Evolutionary conservation across 257 asterid species (phyloP).

Genomic region (Linderniella brevidens): DNA sequence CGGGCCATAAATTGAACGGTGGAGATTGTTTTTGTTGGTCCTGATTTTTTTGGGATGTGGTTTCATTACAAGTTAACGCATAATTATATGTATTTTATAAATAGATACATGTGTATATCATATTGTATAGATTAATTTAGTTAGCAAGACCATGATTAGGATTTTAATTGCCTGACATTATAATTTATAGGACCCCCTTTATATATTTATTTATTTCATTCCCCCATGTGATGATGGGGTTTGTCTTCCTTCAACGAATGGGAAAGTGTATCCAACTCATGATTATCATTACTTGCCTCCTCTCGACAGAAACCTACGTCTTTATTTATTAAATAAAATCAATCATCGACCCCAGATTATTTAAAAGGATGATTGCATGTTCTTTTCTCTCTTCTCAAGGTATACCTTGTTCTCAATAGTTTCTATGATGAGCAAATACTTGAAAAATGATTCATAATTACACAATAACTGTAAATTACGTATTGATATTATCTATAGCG

Average conservation of each 20-base stretch:
- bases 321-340: conserved; percentile 1
- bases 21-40: conserved; percentile 6
- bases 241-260: conserved; percentile 30
- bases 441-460: too few relatives aligned
- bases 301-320: conserved; percentile 13
- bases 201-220: conserved; percentile 24
- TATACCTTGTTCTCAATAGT: background rate
- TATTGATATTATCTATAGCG: too few relatives aligned
- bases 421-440: background rate
- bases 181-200: too few relatives aligned
- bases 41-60: conserved; percentile 19
- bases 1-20: conserved; percentile 7
- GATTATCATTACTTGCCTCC: conserved; percentile 25
- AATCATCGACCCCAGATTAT: background rate
- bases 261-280: conserved; percentile 49
- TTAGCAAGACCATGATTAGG: conserved; percentile 26
- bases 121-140: too few relatives aligned
- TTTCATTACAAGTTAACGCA: too few relatives aligned
- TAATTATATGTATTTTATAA: conserved; percentile 10
- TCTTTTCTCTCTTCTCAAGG: conserved; percentile 1
- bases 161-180: too few relatives aligned
- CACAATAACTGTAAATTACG: too few relatives aligned
- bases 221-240: conserved; percentile 33
- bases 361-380: background rate
- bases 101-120: too few relatives aligned